Evolutionary conservation across 169 alveolate genomes (phyloP).

Genomic region (Eimeria zaria): DNA sequence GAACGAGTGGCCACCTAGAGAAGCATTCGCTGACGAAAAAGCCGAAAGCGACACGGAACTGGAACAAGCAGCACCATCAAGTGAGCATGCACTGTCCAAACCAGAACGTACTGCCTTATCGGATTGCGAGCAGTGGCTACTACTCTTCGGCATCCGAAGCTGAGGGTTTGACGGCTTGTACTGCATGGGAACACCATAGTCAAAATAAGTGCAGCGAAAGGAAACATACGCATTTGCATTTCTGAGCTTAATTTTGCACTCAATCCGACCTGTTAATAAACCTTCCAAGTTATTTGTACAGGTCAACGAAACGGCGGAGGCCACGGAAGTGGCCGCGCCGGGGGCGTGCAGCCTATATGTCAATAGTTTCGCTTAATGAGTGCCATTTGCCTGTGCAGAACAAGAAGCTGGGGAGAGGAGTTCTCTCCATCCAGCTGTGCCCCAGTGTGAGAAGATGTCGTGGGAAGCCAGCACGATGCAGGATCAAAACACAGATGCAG

Average conservation of each 20-base stretch:
- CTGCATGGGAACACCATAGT: not conserved
- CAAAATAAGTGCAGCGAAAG: not conserved
- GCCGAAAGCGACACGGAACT: conserved; percentile 2
- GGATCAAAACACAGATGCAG: not conserved
- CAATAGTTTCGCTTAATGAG: not conserved
- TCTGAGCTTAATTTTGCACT: not conserved
- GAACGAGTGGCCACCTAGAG: conserved; percentile 66
- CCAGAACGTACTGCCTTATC: not conserved
- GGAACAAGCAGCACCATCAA: not conserved
- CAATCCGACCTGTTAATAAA: not conserved
- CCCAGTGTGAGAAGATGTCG: conserved; percentile 8
- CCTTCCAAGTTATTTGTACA: not conserved
- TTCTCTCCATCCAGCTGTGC: not conserved
- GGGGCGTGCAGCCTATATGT: not conserved
- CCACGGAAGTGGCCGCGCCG: not conserved
- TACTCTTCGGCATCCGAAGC: not conserved
- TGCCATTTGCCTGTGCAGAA: conserved; percentile 1
- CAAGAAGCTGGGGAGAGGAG: not conserved
- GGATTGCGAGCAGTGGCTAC: not conserved
- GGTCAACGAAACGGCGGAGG: no score
- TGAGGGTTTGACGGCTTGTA: not conserved
- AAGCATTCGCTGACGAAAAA: conserved; percentile 41
- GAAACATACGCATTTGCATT: not conserved
- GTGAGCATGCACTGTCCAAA: not conserved
- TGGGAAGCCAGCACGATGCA: conserved; percentile 29